These are phyloP conservation scores for Bryoerythrophyllum caledonicum DNA, from an alignment of 225 moss, liverwort and hornwort species.

Conservation along the genomic window DNA sequence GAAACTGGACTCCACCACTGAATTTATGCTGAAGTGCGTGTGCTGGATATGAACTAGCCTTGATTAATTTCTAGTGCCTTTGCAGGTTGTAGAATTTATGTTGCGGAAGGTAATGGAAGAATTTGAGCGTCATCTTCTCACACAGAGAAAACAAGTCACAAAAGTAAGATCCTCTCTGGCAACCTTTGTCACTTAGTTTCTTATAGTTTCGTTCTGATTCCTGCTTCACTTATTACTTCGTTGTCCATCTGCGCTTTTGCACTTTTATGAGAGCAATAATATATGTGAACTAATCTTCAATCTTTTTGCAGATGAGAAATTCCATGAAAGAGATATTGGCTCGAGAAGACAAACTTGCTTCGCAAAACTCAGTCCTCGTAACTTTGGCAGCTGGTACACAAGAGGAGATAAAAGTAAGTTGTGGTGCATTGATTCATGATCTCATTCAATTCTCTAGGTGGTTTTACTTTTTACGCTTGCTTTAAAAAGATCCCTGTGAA, in stretches of 20 bases:
- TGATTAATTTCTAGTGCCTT: neutral
- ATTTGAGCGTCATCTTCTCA: slow-evolving; percentile 63
- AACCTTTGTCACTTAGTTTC: neutral
- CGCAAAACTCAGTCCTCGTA: slow-evolving; percentile 47
- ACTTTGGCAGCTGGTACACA: slow-evolving; percentile 55
- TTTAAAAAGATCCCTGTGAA: neutral
- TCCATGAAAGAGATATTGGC: slow-evolving; percentile 42
- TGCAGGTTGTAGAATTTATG: slow-evolving; percentile 71
- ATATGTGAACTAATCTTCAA: neutral
- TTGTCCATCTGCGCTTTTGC: neutral
- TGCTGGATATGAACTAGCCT: neutral
- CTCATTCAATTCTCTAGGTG: slow-evolving; percentile 3
- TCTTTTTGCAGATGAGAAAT: slow-evolving; percentile 54
- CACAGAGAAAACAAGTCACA: slow-evolving; percentile 58
- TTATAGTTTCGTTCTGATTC: neutral
- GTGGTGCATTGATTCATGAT: neutral
- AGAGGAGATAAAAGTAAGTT: slow-evolving; percentile 56
- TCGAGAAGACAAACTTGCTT: slow-evolving; percentile 49
- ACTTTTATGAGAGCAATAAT: neutral
- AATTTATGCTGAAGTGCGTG: neutral
- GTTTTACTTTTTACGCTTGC: neutral
- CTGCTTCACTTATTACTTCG: neutral
- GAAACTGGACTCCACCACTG: neutral
- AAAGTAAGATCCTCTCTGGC: slow-evolving; percentile 39
- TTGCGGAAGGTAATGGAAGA: slow-evolving; percentile 71